Percentiles rank a stretch among this genome's conserved stretches.
phyloP scores from a whole-genome alignment of 2,329 filamentous ascomycete species.

The Diaporthe capsici region DNA sequence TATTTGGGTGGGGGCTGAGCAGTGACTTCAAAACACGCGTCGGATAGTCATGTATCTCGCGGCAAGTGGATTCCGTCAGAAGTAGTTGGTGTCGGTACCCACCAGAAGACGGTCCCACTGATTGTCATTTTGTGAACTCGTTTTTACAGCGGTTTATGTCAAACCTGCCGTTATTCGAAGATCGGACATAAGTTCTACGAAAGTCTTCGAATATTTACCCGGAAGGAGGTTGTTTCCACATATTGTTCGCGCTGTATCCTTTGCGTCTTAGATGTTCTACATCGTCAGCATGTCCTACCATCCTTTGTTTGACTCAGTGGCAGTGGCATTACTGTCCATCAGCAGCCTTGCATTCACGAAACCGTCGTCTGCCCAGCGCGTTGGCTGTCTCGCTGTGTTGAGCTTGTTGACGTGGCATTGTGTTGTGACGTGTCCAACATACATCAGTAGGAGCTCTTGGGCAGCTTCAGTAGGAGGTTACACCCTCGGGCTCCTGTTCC shows the following conservation, averaged over 20 bases:
- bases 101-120: neutral
- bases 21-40: too few species aligned
- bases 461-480: neutral
- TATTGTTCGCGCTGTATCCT: neutral
- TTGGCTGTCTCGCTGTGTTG: neutral
- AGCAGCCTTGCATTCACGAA: neutral
- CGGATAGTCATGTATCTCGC: neutral
- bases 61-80: neutral
- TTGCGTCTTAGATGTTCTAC: neutral
- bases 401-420: conserved; percentile 10
- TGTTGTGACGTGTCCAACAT: neutral
- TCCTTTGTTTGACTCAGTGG: neutral
- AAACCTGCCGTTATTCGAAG: neutral
- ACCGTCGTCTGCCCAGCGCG: neutral
- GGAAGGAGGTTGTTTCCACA: neutral
- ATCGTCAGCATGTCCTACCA: neutral
- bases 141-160: neutral
- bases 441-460: neutral
- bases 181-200: neutral
- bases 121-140: neutral
- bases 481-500: neutral
- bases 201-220: too few species aligned
- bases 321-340: neutral
- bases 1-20: neutral
- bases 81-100: neutral